Evolutionary conservation across 1,139 yeast species (phyloP).

Genomic region (Candida sp.): DNA sequence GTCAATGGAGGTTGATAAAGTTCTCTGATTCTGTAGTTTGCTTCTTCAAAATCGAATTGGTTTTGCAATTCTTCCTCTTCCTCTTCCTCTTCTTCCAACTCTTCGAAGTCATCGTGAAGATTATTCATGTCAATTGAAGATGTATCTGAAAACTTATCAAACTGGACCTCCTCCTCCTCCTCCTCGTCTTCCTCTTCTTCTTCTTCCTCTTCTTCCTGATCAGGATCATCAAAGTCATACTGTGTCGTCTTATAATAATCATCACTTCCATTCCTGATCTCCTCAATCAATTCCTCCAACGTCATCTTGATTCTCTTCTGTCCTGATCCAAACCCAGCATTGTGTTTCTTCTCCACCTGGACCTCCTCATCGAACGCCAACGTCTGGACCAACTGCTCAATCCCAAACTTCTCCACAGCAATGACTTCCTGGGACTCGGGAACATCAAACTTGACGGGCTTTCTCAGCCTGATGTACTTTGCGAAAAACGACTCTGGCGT

Average conservation of each 20-base stretch:
- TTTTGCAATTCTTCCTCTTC: slow-evolving; percentile 13
- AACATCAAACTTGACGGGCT: slow-evolving; percentile 39
- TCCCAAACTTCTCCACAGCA: slow-evolving; percentile 26
- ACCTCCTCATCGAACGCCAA: slow-evolving; percentile 37
- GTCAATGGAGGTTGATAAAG: slow-evolving; percentile 69
- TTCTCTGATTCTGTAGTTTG: slow-evolving; percentile 36
- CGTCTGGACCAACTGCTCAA: slow-evolving; percentile 35
- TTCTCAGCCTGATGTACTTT: slow-evolving; percentile 32
- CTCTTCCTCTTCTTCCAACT: slow-evolving; percentile 24
- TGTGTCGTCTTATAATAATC: slow-evolving; percentile 70
- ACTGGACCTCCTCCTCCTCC: slow-evolving; percentile 13
- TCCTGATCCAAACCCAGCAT: slow-evolving; percentile 73
- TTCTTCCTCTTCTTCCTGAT: slow-evolving; percentile 16
- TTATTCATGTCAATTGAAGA: slow-evolving; percentile 47
- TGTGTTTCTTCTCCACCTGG: slow-evolving; percentile 58
- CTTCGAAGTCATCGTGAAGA: slow-evolving; percentile 57
- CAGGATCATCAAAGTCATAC: slow-evolving; percentile 41
- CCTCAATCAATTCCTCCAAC: slow-evolving; percentile 48
- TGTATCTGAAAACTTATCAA: slow-evolving; percentile 17
- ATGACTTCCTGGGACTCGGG: slow-evolving; percentile 24
- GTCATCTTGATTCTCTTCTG: slow-evolving; percentile 51
- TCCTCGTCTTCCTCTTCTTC: slow-evolving; percentile 17
- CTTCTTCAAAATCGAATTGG: slow-evolving; percentile 23
- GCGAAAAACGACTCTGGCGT: slow-evolving; percentile 24
- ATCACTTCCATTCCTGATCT: slow-evolving; percentile 37